Percentiles rank a stretch among this genome's conserved stretches.
Conservation (phyloP, 495 filamentous ascomycete genomes). For the Aspergillus sclerotiicarbonarius region DNA sequence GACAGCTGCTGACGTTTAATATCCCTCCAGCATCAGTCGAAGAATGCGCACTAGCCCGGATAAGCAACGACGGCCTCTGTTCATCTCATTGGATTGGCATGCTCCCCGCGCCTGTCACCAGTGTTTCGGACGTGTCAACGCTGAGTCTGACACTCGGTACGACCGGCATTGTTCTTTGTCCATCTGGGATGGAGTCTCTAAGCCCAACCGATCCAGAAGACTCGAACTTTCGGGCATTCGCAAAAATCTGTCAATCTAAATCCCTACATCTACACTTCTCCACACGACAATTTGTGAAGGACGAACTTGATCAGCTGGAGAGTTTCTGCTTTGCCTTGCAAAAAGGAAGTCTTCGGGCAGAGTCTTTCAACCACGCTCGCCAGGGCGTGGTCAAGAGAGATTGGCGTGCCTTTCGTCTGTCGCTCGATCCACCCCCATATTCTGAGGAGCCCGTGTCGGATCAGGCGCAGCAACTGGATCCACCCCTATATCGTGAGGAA, state of each 20-base stretch:
- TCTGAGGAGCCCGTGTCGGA: slow-evolving; percentile 18
- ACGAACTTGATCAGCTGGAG: slow-evolving; percentile 18
- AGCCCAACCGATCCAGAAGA: slow-evolving; percentile 16
- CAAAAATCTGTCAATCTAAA: slow-evolving; percentile 24
- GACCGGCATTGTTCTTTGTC: slow-evolving; percentile 24
- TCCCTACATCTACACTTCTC: slow-evolving; percentile 22
- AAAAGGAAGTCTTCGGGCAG: slow-evolving; percentile 16
- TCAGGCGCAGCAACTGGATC: slow-evolving; percentile 17
- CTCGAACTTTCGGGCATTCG: slow-evolving; percentile 19
- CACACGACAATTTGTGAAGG: slow-evolving; percentile 21
- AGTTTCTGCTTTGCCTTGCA: slow-evolving; percentile 17
- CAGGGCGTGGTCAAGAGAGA: slow-evolving; percentile 18
- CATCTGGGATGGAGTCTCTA: slow-evolving; percentile 18
- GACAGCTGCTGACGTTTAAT: slow-evolving; percentile 20
- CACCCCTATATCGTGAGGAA: slow-evolving; percentile 15
- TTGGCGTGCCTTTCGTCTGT: slow-evolving; percentile 22
- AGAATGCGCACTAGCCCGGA: slow-evolving; percentile 18
- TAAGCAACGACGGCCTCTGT: slow-evolving; percentile 21
- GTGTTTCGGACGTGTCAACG: slow-evolving; percentile 22
- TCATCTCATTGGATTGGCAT: slow-evolving; percentile 16
- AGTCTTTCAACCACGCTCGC: slow-evolving; percentile 19
- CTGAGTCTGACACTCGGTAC: slow-evolving; percentile 19
- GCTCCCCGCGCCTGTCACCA: slow-evolving; percentile 17
- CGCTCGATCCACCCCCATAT: slow-evolving; percentile 22
- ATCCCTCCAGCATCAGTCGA: slow-evolving; percentile 18